Evolutionary conservation across 441 rosid species (phyloP), one percentile per base, ranked within the genome.

Genomic region (Biscutella laevigata): DNA sequence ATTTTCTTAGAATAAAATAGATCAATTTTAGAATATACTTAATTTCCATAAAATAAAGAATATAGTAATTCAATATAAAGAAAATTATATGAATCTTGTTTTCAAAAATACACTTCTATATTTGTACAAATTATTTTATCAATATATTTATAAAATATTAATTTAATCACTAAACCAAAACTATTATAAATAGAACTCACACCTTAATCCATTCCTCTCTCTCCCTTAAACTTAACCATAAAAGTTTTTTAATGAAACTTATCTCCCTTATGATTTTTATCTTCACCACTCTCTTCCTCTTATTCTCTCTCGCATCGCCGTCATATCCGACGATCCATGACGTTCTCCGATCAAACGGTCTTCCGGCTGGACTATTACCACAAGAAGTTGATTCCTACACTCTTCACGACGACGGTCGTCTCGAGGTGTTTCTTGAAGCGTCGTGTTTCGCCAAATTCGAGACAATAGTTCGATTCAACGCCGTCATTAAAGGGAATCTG

Each of bases 331-430:
- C 82, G 40, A 59, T 83, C 65, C 84, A 83, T 29, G 86, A 83
- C 19, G 73, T 83, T 7, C 84, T 83, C 6, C 74, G 74, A 34
- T 71, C 84, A n/a, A 68, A 62, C 34, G 90, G 90, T 13, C 58
- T 83, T 38, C 90, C 90, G 2, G 78, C 78, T 1, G 90, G 90
- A 32, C 73, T 83, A 0, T 45, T 83, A n/a, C 90, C 90, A 0
- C 71, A 64, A 58, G 86, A 73, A 29, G 86, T 83, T 51, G 75
- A 67, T 44, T 80, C 81, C 24, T 83, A 76, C 61, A 40, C 61
- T 7, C 68, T 83, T 33, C 46, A 72, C 40, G 64, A 54, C 4
- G 67, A 76, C 49, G 90, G 86, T 4, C 66, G 61, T 10, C 82
- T 83, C 1, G 86, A 83, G 73, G 86, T 83, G 10, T 61, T 43